These are phyloP conservation scores for Stevia rebaudiana DNA, from an alignment of 140 eudicot species.

Conservation along the genomic window DNA sequence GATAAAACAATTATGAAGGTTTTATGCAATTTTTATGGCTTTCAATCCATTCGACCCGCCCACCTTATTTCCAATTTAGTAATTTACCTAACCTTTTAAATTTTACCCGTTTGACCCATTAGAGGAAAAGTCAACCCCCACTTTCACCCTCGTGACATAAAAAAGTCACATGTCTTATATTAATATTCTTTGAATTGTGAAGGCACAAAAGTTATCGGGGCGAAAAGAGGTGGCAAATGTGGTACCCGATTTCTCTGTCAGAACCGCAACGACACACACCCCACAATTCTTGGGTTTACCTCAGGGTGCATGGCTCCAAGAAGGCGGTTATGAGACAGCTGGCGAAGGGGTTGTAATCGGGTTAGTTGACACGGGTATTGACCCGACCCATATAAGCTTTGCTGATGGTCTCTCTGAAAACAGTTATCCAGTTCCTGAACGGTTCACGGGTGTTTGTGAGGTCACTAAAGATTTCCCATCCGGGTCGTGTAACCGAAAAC, in stretches of 20 bases:
- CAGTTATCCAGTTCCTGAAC: slow-evolving; percentile 71
- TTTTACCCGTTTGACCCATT: background rate
- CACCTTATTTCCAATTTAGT: background rate
- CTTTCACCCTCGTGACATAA: background rate
- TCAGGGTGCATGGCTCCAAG: slow-evolving; percentile 92
- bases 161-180: background rate
- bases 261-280: slow-evolving; percentile 93
- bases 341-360: slow-evolving; percentile 97
- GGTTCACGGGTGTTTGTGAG: slow-evolving; percentile 85
- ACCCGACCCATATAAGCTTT: slow-evolving; percentile 81
- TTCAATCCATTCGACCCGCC: background rate
- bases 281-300: slow-evolving; percentile 95
- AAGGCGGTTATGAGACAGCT: slow-evolving; percentile 80
- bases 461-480: slow-evolving; percentile 96
- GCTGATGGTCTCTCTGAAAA: slow-evolving; percentile 51
- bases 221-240: slow-evolving; percentile 87
- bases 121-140: too few relatives aligned
- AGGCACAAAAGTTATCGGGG: slow-evolving; percentile 70
- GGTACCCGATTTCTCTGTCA: slow-evolving; percentile 71
- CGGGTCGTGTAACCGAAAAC: slow-evolving; percentile 96
- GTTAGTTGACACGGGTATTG: slow-evolving; percentile 86
- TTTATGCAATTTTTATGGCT: slow-evolving; percentile 1
- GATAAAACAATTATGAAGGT: background rate
- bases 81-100: background rate
- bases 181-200: slow-evolving; percentile 21